Conservation (phyloP, 2,329 filamentous ascomycete species). For the Ascomycota sp. region DNA sequence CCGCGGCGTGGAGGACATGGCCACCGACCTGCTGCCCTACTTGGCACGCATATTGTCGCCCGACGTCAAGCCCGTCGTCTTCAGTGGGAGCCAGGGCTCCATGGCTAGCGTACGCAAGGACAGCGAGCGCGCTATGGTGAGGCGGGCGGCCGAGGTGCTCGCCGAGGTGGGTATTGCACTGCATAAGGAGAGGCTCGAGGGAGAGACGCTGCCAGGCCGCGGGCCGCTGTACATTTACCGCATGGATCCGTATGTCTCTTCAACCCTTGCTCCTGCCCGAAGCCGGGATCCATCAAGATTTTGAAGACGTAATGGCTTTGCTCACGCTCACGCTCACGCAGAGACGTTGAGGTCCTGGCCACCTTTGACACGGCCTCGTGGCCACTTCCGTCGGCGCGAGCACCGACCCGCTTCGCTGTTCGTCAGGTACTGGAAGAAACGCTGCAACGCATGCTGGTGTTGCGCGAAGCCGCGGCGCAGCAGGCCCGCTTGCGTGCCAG, state of each 20-base stretch:
- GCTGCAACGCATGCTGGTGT: conserved; percentile 49
- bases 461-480: conserved; percentile 44
- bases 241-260: conserved; percentile 68
- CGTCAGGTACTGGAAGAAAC: conserved; percentile 88
- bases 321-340: conserved; percentile 7
- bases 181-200: conserved; percentile 62
- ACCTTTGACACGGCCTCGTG: conserved; percentile 50
- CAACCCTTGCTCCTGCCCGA: no score
- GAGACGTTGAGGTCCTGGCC: conserved; percentile 56
- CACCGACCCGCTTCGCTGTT: conserved; percentile 75
- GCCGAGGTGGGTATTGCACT: conserved; percentile 64
- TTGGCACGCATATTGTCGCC: conserved; percentile 69
- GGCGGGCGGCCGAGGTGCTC: conserved; percentile 62
- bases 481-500: conserved; percentile 44
- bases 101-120: conserved; percentile 79
- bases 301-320: background rate
- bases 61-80: conserved; percentile 75
- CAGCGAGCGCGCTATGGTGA: conserved; percentile 61
- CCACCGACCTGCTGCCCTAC: conserved; percentile 69
- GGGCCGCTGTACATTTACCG: conserved; percentile 67
- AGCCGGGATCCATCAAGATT: no score
- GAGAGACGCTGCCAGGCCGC: conserved; percentile 35
- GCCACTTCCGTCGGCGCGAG: conserved; percentile 33
- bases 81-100: conserved; percentile 44
- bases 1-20: conserved; percentile 56